These are phyloP conservation scores for Penicillium roqueforti DNA, from an alignment of 495 filamentous ascomycete species.

Conservation along the genomic window DNA sequence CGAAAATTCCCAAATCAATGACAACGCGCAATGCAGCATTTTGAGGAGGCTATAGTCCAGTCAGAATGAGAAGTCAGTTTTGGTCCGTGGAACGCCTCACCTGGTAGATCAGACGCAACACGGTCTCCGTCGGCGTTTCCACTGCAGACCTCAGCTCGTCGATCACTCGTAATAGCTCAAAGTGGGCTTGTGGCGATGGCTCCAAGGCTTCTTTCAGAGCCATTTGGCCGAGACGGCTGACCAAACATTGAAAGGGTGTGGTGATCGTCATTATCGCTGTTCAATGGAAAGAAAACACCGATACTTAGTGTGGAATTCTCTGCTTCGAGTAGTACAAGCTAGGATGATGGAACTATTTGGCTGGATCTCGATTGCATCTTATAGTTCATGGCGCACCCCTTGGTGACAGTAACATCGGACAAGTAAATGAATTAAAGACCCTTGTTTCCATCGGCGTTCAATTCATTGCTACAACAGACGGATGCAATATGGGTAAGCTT, in stretches of 20 bases:
- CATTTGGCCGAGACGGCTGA: conserved; percentile 24
- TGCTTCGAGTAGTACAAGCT: neutral
- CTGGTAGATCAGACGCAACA: conserved; percentile 39
- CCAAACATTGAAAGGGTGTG: conserved; percentile 21
- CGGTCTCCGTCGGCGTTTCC: conserved; percentile 36
- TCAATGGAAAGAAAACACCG: neutral
- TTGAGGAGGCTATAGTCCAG: conserved; percentile 33
- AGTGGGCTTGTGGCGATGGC: conserved; percentile 26
- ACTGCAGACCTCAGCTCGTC: conserved; percentile 30
- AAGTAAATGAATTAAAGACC: neutral
- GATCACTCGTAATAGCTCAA: conserved; percentile 29
- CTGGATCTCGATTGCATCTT: conserved; percentile 1
- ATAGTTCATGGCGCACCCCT: neutral
- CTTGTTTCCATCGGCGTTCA: neutral
- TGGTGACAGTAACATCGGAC: neutral
- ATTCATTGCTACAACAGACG: conserved; percentile 1
- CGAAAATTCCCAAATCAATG: conserved; percentile 34
- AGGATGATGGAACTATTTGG: conserved; percentile 2
- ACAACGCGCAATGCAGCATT: conserved; percentile 38
- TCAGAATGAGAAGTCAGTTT: neutral
- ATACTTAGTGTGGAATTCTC: neutral
- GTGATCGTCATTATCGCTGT: conserved; percentile 18
- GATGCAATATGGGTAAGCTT: conserved; percentile 1
- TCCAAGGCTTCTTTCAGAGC: conserved; percentile 18
- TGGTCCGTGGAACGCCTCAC: conserved; percentile 10